Evolutionary conservation across 805 yeast genomes (phyloP).

Genomic region (Yarrowia sp.): DNA sequence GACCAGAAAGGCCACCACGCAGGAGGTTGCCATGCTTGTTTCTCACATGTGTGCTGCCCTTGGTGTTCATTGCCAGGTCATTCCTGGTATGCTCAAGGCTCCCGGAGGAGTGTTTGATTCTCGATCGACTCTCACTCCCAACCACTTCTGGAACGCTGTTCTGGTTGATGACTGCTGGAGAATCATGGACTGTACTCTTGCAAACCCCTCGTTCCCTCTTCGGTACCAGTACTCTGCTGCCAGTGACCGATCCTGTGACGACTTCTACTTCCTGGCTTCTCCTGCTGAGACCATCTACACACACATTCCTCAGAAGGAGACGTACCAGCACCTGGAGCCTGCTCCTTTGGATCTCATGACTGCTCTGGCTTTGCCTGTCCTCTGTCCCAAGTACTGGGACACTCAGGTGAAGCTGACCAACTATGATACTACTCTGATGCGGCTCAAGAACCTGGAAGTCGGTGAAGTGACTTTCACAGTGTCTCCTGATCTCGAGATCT

Average conservation of each 20-base stretch:
- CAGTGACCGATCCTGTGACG: constrained; percentile 42
- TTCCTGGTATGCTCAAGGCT: constrained; percentile 78
- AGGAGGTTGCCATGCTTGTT: constrained; percentile 75
- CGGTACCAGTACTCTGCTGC: constrained; percentile 46
- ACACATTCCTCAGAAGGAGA: constrained; percentile 77
- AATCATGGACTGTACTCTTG: constrained; percentile 69
- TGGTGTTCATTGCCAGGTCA: constrained; percentile 69
- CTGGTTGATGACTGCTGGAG: constrained; percentile 74
- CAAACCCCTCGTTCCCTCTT: constrained; percentile 56
- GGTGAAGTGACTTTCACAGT: constrained; percentile 74
- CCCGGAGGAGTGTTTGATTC: constrained; percentile 59
- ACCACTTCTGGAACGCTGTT: constrained; percentile 89
- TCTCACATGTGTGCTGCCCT: constrained; percentile 67
- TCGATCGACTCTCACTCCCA: constrained; percentile 47
- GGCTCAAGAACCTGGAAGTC: constrained; percentile 70
- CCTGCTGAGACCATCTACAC: constrained; percentile 78
- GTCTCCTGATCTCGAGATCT: constrained; percentile 69
- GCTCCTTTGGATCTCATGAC: constrained; percentile 68
- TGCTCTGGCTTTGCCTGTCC: constrained; percentile 78
- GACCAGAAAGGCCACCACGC: constrained; percentile 57
- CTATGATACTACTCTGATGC: constrained; percentile 74
- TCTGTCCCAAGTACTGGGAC: constrained; percentile 75
- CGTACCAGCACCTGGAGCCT: constrained; percentile 83
- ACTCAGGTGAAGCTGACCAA: constrained; percentile 58
- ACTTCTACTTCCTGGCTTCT: constrained; percentile 72